Evolutionary conservation across 1,139 yeast species (phyloP).

Genomic region (Saccharomycopsis phalli): DNA sequence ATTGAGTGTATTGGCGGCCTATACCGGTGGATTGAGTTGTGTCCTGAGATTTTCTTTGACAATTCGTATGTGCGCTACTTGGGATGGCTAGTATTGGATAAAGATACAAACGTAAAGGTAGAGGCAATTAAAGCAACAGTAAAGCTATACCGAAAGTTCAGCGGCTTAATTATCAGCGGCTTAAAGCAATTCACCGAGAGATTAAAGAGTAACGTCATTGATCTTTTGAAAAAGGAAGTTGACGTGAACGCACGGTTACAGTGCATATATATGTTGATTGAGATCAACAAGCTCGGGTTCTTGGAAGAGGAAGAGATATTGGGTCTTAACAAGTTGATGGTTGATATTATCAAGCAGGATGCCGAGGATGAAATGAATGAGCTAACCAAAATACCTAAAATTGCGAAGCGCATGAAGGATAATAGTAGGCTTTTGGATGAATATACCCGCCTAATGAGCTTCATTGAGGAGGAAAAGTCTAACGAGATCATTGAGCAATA

Average conservation of each 20-base stretch:
- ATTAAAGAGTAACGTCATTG: conserved; percentile 55
- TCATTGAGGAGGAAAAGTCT: conserved; percentile 30
- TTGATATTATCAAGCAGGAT: conserved; percentile 26
- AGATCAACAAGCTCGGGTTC: conserved; percentile 51
- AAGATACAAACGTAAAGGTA: conserved; percentile 47
- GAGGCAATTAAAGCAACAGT: conserved; percentile 54
- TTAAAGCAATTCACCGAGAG: conserved; percentile 66
- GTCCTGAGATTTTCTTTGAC: conserved; percentile 65
- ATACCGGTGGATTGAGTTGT: conserved; percentile 58
- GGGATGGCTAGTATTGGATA: conserved; percentile 80
- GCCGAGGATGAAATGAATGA: conserved; percentile 10
- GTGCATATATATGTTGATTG: conserved; percentile 46
- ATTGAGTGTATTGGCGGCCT: conserved; percentile 55
- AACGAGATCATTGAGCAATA: conserved; percentile 32
- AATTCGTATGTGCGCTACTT: conserved; percentile 64
- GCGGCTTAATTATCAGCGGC: conserved; percentile 32
- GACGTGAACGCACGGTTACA: conserved; percentile 45
- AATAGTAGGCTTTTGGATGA: conserved; percentile 31
- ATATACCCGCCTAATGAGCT: conserved; percentile 36
- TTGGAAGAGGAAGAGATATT: conserved; percentile 48
- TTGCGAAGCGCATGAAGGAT: conserved; percentile 19
- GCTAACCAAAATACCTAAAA: conserved; percentile 14
- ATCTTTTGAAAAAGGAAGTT: conserved; percentile 47
- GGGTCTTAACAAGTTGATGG: conserved; percentile 35
- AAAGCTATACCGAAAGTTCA: conserved; percentile 34